phyloP scores from a whole-genome alignment of 177 flowering plant species.

The Telopea speciosissima region DNA sequence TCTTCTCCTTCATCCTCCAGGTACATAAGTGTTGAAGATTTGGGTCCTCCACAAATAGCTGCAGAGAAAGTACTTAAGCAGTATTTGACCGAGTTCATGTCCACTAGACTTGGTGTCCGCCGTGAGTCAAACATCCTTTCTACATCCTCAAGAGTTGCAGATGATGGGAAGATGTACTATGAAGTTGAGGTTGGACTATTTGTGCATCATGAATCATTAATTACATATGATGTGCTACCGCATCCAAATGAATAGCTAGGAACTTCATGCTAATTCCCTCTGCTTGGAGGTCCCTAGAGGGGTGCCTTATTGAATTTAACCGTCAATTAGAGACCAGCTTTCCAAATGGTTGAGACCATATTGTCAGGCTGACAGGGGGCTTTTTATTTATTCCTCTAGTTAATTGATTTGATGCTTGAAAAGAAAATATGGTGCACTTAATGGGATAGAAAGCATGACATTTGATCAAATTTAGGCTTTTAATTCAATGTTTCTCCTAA shows the following conservation, averaged over 20 bases:
- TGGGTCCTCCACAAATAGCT: slow-evolving; percentile 84
- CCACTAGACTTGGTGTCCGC: slow-evolving; percentile 93
- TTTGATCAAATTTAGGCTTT: not conserved
- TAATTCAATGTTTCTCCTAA: not conserved
- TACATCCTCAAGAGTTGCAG: slow-evolving; percentile 77
- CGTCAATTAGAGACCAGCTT: not conserved
- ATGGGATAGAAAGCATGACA: no score
- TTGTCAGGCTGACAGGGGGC: no score
- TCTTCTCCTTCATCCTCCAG: slow-evolving; percentile 94
- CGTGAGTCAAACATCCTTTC: slow-evolving; percentile 76
- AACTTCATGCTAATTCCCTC: not conserved
- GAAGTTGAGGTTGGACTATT: slow-evolving; percentile 67
- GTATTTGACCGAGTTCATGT: slow-evolving; percentile 95
- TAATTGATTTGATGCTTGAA: not conserved
- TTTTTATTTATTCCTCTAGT: no score
- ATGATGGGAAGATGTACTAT: slow-evolving; percentile 86
- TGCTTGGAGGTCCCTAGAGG: not conserved
- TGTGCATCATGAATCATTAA: not conserved
- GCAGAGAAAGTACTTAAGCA: slow-evolving; percentile 79
- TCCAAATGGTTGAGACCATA: not conserved
- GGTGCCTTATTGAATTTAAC: not conserved
- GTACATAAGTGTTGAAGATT: slow-evolving; percentile 80
- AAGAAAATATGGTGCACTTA: no score
- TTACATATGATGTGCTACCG: not conserved
- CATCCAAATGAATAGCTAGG: not conserved